phyloP scores from a whole-genome alignment of 192 early-diverging fungal species.

The Umbelopsis ramanniana region DNA sequence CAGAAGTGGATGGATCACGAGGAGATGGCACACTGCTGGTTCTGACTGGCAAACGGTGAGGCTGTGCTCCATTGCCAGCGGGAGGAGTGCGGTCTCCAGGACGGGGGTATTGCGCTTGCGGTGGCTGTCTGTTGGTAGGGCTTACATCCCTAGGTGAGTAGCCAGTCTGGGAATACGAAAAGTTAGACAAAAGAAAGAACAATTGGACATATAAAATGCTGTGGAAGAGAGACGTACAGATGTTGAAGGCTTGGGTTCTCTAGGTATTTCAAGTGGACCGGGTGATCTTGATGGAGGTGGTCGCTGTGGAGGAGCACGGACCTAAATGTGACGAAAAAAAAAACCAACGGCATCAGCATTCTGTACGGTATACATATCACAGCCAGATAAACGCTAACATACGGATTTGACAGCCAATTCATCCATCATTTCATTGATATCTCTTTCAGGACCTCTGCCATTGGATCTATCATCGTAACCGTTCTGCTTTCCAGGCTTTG shows the following conservation, averaged over 20 bases:
- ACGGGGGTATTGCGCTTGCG: constrained; percentile 13
- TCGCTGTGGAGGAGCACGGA: constrained; percentile 9
- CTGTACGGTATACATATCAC: neutral
- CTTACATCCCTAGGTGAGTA: constrained; percentile 11
- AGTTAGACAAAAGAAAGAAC: neutral
- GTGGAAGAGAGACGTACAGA: neutral
- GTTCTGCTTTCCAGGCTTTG: constrained; percentile 30
- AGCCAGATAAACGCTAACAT: neutral
- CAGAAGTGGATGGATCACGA: neutral
- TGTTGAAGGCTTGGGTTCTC: neutral
- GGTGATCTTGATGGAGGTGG: constrained; percentile 19
- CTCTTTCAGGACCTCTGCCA: neutral
- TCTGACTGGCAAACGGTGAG: constrained; percentile 15
- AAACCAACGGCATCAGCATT: neutral
- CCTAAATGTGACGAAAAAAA: neutral
- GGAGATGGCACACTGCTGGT: constrained; percentile 11
- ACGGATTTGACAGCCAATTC: constrained; percentile 33
- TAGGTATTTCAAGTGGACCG: constrained; percentile 12
- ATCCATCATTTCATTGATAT: constrained; percentile 41
- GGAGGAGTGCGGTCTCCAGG: constrained; percentile 5
- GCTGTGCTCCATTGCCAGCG: neutral
- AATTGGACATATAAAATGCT: neutral
- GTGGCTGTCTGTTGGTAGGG: neutral
- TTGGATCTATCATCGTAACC: constrained; percentile 21
- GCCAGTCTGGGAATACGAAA: neutral